Evolutionary conservation across 257 asterid species (phyloP).

Genomic region (Solanum piurae): DNA sequence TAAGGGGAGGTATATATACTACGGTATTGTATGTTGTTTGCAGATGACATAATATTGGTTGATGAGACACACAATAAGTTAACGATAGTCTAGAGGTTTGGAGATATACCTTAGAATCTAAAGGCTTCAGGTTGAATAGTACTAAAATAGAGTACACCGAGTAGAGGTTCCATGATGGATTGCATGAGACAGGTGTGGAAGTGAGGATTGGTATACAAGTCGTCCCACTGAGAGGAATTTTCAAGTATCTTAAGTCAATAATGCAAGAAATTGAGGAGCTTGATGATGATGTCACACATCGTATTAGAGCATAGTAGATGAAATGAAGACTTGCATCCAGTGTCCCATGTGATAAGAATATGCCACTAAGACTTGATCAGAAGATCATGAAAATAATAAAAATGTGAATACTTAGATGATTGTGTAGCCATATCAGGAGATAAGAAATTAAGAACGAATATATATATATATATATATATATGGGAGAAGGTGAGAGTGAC

Average conservation of each 20-base stretch:
- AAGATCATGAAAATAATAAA: background rate
- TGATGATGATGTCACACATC: background rate
- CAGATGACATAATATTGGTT: background rate
- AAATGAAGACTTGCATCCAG: background rate
- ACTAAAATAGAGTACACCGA: background rate
- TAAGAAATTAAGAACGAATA: background rate
- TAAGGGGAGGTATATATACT: background rate
- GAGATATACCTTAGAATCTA: background rate
- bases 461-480: no score
- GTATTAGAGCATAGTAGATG: background rate
- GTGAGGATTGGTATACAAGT: background rate
- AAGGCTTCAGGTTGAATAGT: background rate
- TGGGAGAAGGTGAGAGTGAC: background rate
- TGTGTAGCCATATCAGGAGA: background rate
- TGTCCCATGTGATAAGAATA: background rate
- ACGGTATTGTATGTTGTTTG: background rate
- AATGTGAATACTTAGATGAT: background rate
- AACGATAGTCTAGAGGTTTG: background rate
- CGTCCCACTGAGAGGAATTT: background rate
- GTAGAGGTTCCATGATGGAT: background rate
- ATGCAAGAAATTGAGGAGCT: no score
- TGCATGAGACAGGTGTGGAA: background rate
- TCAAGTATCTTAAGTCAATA: background rate
- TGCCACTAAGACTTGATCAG: background rate
- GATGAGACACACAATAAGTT: background rate